These are phyloP conservation scores for Botrytis paeoniae DNA, from an alignment of 2,329 filamentous ascomycete species.

Conservation along the genomic window DNA sequence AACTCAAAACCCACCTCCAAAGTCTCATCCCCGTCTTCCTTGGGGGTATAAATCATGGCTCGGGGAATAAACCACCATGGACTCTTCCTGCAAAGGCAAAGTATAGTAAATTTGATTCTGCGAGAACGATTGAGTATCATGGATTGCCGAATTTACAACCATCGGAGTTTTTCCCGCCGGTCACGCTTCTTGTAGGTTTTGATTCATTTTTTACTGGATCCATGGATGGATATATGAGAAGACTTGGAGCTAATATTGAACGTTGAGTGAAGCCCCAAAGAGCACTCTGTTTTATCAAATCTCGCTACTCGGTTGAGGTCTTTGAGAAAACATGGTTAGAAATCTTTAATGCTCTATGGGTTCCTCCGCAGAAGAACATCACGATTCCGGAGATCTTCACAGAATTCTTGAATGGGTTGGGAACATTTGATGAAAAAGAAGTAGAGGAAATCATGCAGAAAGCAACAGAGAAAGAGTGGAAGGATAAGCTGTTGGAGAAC, in stretches of 20 bases:
- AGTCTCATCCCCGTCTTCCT: slow-evolving; percentile 73
- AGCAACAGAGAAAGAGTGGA: slow-evolving; percentile 48
- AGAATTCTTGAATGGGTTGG: slow-evolving; percentile 39
- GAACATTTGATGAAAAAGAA: slow-evolving; percentile 49
- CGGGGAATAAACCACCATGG: slow-evolving; percentile 76
- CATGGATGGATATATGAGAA: neutral
- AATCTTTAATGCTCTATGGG: slow-evolving; percentile 62
- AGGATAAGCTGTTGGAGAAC: slow-evolving; percentile 52
- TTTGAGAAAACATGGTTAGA: slow-evolving; percentile 54
- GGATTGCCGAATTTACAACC: slow-evolving; percentile 42
- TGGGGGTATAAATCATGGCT: slow-evolving; percentile 55
- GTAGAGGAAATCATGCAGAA: slow-evolving; percentile 54
- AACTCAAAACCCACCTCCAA: neutral
- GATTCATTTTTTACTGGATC: neutral
- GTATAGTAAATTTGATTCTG: slow-evolving; percentile 51
- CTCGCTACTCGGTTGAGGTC: slow-evolving; percentile 46
- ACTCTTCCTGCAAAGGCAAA: slow-evolving; percentile 62
- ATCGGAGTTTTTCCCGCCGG: slow-evolving; percentile 52
- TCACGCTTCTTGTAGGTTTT: slow-evolving; percentile 47
- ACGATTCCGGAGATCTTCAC: slow-evolving; percentile 54
- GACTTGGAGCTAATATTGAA: neutral
- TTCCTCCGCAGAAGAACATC: slow-evolving; percentile 55
- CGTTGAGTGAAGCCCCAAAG: slow-evolving; percentile 54
- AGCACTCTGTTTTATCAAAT: slow-evolving; percentile 64
- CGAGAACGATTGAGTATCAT: slow-evolving; percentile 52